Base-by-base conservation (phyloP, 2,329 filamentous ascomycete genomes). In the Xylaria sp. region DNA sequence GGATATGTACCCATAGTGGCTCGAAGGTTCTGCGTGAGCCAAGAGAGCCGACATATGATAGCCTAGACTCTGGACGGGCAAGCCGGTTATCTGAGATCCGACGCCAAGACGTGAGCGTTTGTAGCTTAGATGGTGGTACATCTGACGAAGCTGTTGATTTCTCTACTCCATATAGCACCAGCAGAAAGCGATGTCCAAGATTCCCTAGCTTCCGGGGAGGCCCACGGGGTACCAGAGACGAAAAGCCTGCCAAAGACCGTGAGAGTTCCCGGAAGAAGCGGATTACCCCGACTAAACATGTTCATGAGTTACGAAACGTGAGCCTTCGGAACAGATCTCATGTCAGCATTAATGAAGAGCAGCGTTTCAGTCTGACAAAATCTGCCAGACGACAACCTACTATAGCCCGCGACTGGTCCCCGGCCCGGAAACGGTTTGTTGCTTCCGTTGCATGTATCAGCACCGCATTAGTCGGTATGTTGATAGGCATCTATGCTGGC, bases 401-500 rank as follows among this genome's bases (percentile, higher is more conserved):
- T 0, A 87, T 92, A 70, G 89, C 90, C 31, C 83, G 90, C 71
- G 89, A 93, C 69, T 94, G 86, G 91, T 86, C 85, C 12, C 80
- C 82, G 7, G 73, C 77, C 19, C 86, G 89, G 67, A 94, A 94
- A 75, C 80, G 89, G 62, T 85, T 90, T 63, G 84, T 87, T 23
- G 91, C 91, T 3, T 76, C 82, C 3, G 85, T 92, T 61, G 87
- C 89, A 9, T 94, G 91, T 72, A 78, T 89, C 67, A 92, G 90
- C 69, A 92, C 90, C 5, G 87, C 88, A 14, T 79, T 92, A 57
- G 81, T 93, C 47, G 91, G 91, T 0, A 78, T 91, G 25, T 80
- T 92, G 21, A 79, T 92, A 60, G 91, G 91, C 0, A 89, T 93
- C 21, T 94, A 93, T 73, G 88, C 89, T 57, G 91, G 91, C 2